Evolutionary conservation across 169 alveolate species (phyloP).

Genomic region (Cryptosporidium meleagridis): DNA sequence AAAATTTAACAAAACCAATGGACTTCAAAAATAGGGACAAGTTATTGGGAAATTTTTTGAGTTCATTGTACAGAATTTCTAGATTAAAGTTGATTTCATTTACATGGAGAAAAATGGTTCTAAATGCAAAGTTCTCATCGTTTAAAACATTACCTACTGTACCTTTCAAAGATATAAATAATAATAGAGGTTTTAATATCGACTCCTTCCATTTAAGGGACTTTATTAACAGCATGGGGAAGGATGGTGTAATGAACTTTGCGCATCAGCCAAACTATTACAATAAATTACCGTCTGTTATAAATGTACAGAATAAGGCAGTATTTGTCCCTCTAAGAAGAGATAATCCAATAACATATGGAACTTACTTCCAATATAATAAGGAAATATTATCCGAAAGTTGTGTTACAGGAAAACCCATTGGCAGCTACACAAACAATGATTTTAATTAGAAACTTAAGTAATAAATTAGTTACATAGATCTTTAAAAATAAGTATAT

Average conservation of each 20-base stretch:
- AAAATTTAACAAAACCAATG: background rate
- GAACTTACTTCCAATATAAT: conserved; percentile 60
- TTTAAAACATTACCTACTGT: conserved; percentile 32
- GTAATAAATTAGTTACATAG: background rate
- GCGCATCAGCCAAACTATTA: conserved; percentile 72
- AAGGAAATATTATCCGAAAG: conserved; percentile 52
- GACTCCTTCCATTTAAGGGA: conserved; percentile 65
- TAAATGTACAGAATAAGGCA: conserved; percentile 62
- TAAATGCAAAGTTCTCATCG: conserved; percentile 27
- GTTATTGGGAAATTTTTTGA: background rate
- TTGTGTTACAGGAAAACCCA: conserved; percentile 68
- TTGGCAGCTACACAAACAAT: conserved; percentile 47
- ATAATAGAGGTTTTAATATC: conserved; percentile 27
- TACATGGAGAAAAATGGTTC: conserved; percentile 54
- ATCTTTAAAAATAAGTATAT: background rate
- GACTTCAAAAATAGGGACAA: conserved; percentile 14
- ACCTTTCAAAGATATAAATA: conserved; percentile 22
- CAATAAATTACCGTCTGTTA: conserved; percentile 52
- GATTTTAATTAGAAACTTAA: background rate
- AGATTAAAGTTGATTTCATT: conserved; percentile 25
- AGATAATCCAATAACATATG: conserved; percentile 67
- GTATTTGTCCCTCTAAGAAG: conserved; percentile 65
- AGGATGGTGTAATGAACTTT: conserved; percentile 39
- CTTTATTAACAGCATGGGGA: conserved; percentile 52
- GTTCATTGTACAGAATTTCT: background rate